Conservation (phyloP, 352 stramenopile genomes). For the Globisporangium canariense region DNA sequence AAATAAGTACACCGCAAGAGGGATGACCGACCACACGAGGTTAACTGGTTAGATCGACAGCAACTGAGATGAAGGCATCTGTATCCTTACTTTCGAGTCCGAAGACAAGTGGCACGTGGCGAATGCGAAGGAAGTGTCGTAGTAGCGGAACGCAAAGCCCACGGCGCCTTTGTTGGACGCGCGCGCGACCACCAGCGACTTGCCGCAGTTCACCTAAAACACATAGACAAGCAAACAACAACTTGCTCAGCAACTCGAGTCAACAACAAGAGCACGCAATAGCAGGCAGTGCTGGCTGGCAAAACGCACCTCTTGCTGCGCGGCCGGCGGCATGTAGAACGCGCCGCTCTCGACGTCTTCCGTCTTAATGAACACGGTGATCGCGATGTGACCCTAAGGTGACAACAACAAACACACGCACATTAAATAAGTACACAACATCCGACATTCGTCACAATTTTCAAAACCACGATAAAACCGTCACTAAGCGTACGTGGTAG, state of each 20-base stretch:
- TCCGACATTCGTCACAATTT: too few relatives aligned
- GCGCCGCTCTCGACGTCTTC: slow-evolving; percentile 63
- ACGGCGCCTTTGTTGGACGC: slow-evolving; percentile 91
- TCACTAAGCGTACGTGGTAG: slow-evolving; percentile 52
- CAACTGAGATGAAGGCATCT: too few relatives aligned
- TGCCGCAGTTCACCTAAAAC: slow-evolving; percentile 47
- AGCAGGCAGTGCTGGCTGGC: background rate
- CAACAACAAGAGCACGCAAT: background rate
- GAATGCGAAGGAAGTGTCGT: slow-evolving; percentile 85
- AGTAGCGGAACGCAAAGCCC: slow-evolving; percentile 84
- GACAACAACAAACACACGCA: background rate
- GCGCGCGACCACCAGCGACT: slow-evolving; percentile 69
- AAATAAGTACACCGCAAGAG: background rate
- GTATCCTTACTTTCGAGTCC: slow-evolving; percentile 56
- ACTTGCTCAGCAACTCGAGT: background rate
- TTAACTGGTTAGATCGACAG: too few relatives aligned
- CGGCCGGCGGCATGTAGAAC: slow-evolving; percentile 79
- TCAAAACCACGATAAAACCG: too few relatives aligned
- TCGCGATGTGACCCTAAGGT: slow-evolving; percentile 74
- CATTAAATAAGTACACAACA: background rate
- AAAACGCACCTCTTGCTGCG: slow-evolving; percentile 51
- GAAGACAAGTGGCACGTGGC: slow-evolving; percentile 87
- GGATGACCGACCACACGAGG: too few relatives aligned
- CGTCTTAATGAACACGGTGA: slow-evolving; percentile 75
- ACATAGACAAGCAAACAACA: background rate